Evolutionary conservation across 805 yeast species (phyloP), one percentile per base, ranked within the genome.

Genomic region (Starmerella gropengiesseri): DNA sequence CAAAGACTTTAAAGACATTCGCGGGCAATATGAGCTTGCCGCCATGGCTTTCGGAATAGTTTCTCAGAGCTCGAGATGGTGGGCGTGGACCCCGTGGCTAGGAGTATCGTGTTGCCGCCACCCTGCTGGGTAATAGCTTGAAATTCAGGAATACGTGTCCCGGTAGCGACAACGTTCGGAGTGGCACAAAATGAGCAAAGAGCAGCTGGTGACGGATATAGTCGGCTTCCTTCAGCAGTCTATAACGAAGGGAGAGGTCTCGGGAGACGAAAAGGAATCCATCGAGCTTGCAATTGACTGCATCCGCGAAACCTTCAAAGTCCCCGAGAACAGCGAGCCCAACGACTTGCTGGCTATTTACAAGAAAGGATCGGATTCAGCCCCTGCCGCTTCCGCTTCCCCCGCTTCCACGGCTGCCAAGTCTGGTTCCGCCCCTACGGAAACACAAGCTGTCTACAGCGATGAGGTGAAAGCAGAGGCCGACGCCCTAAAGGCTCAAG

Each of bases 271-370:
- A 58, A 70, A 71, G 44, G 97, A 91, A 54, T 84, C 95, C 8
- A 69, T 89, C 53, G 95, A 86, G 52, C 94, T 89, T 40, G 97
- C 97, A 47, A 73, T 86, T 52, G 95, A 85, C 58, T 85, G 96
- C 67, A 75, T 91, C 45, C 75, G 82, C 19, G 97, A 87, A 55
- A 85, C 94, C 9, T 89, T 80, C 60, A 77, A 69, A 38, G 77
- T 87, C 20, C 68, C 72, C 50, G 69, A 71, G 52, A 56, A 59
- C 25, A 54, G 45, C 14, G 46, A 34, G 36, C 60, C 60, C 7
- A n/a, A 19, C 20, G 44, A 49, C 31, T 48, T 55, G 18, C 44
- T 45, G 17, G 45, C 17, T 7, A 21, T 54, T 14, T 55, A 52
- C 45, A 35, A 44, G 29, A 37, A 23, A 22, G 50, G 48, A 32